phyloP scores from a whole-genome alignment of 1,139 yeast genomes.

The Wickerhamomyces sp. region DNA sequence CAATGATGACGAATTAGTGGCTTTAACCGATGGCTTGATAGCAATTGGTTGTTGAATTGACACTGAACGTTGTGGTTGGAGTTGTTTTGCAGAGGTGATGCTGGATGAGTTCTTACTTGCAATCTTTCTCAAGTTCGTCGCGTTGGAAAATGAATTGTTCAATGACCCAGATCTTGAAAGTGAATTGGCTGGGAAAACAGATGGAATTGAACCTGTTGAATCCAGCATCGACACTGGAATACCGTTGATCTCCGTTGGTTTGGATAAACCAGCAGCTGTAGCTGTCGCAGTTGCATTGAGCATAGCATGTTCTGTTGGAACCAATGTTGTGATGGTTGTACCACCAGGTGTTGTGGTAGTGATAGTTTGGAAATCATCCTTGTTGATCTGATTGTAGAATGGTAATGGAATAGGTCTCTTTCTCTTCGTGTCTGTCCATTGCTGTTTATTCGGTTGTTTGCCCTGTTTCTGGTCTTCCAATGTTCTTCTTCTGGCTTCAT shows the following conservation, averaged over 20 bases:
- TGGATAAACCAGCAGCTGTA: constrained; percentile 42
- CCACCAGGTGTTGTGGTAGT: constrained; percentile 90
- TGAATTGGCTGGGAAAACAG: constrained; percentile 1
- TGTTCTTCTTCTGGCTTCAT: constrained; percentile 83
- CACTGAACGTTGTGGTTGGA: background rate
- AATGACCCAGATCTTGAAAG: constrained; percentile 1
- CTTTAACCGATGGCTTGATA: background rate
- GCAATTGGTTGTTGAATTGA: background rate
- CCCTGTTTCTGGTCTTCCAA: constrained; percentile 41
- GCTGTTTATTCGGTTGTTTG: constrained; percentile 22
- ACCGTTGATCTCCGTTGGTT: constrained; percentile 69
- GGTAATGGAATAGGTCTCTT: constrained; percentile 67
- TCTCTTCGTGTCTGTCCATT: constrained; percentile 19
- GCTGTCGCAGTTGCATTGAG: constrained; percentile 50
- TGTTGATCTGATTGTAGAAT: constrained; percentile 89
- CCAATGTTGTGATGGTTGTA: constrained; percentile 82
- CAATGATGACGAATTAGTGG: background rate
- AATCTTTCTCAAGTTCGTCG: constrained; percentile 12
- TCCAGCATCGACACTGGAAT: constrained; percentile 76
- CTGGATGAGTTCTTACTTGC: constrained; percentile 13
- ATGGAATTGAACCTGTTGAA: constrained; percentile 63
- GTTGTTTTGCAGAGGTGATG: background rate
- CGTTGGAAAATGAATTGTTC: constrained; percentile 1
- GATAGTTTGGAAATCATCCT: constrained; percentile 81
- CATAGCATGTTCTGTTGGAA: constrained; percentile 79